phyloP scores from a whole-genome alignment of 805 yeast species.

The Starmerella bombi region DNA sequence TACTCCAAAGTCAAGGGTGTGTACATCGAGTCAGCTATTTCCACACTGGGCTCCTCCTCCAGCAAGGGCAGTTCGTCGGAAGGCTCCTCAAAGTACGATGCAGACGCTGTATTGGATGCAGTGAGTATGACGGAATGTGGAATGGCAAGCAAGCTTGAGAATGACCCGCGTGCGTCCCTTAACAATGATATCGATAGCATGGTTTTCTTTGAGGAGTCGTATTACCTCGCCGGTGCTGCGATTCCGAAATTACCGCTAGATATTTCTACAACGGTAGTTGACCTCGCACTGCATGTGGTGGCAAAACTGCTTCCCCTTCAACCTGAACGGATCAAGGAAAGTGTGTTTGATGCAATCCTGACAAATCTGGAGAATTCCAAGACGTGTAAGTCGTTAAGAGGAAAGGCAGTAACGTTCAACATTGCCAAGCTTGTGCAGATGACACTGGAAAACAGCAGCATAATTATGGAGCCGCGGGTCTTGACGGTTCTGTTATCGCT shows the following conservation, averaged over 20 bases:
- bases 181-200: slow-evolving; percentile 9
- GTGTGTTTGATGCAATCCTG: slow-evolving; percentile 70
- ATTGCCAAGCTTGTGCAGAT: slow-evolving; percentile 9
- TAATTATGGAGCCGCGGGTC: slow-evolving; percentile 26
- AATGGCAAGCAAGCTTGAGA: not conserved
- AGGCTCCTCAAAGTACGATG: not conserved
- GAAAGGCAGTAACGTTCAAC: slow-evolving; percentile 10
- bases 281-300: slow-evolving; percentile 65
- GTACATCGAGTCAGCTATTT: slow-evolving; percentile 10
- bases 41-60: not conserved
- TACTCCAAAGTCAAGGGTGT: slow-evolving; percentile 13
- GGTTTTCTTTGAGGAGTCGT: not conserved
- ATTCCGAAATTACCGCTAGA: slow-evolving; percentile 1
- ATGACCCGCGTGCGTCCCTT: not conserved
- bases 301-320: slow-evolving; percentile 56
- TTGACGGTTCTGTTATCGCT: slow-evolving; percentile 39
- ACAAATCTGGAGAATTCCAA: slow-evolving; percentile 33
- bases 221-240: not conserved
- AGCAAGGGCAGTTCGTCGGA: not conserved
- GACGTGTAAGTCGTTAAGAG: slow-evolving; percentile 2
- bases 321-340: slow-evolving; percentile 67
- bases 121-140: not conserved
- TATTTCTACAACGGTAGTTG: slow-evolving; percentile 35
- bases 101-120: not conserved
- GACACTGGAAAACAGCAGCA: not conserved